Evolutionary conservation across 331 rosid genomes (phyloP).

Genomic region (Pyrus hybrid): DNA sequence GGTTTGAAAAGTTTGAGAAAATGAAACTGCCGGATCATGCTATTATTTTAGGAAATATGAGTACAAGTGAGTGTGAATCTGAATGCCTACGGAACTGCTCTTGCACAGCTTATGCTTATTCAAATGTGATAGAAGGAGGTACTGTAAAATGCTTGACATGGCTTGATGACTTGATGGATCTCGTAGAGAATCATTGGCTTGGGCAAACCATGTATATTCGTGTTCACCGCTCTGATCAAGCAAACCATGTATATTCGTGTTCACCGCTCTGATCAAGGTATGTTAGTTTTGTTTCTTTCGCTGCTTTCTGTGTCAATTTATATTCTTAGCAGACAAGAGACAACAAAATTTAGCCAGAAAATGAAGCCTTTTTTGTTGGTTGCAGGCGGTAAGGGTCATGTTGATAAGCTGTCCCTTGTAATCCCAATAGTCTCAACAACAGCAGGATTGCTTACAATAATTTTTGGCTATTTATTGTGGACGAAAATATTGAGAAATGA

Average conservation of each 20-base stretch:
- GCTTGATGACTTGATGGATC: neutral
- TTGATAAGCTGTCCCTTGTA: neutral
- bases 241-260: neutral
- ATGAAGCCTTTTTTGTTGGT: neutral
- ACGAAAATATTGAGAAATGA: neutral
- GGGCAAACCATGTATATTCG: neutral
- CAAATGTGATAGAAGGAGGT: neutral
- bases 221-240: neutral
- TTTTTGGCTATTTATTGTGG: neutral
- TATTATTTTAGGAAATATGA: neutral
- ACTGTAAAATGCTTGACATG: neutral
- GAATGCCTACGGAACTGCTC: neutral
- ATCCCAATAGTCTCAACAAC: neutral
- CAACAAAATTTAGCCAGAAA: neutral
- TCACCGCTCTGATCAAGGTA: neutral
- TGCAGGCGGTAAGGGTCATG: neutral
- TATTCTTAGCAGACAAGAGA: too few species aligned
- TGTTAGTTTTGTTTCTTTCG: neutral
- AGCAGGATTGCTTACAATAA: neutral
- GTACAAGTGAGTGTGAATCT: neutral
- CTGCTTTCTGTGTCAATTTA: neutral
- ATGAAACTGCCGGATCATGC: neutral
- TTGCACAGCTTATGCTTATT: neutral
- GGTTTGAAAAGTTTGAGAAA: neutral
- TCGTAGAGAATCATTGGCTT: neutral